phyloP scores from a whole-genome alignment of 129 eudicot species.

The Arctium minus region DNA sequence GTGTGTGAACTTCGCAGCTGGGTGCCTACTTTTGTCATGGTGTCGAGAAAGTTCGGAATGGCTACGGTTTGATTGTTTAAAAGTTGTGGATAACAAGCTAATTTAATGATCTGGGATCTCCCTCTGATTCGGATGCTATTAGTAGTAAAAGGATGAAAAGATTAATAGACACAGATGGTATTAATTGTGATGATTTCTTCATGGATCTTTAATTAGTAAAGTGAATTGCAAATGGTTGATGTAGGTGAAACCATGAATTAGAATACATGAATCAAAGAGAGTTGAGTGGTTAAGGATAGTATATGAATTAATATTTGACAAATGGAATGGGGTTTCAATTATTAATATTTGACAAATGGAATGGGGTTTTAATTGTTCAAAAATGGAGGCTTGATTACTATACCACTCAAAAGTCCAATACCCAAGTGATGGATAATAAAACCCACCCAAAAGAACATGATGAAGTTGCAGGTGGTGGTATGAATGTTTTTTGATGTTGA shows the following conservation, averaged over 20 bases:
- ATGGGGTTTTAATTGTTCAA: too few relatives aligned
- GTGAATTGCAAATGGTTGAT: not conserved
- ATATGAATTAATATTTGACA: not conserved
- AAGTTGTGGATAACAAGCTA: constrained; percentile 21
- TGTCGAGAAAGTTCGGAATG: constrained; percentile 39
- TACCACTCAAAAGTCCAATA: too few relatives aligned
- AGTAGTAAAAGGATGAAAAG: constrained; percentile 21
- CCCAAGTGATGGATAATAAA: too few relatives aligned
- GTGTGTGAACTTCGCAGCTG: constrained; percentile 36
- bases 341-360: too few relatives aligned
- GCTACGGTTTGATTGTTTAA: constrained; percentile 15
- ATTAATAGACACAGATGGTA: not conserved
- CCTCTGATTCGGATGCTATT: constrained; percentile 25
- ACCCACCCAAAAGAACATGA: too few relatives aligned
- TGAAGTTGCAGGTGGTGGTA: too few relatives aligned
- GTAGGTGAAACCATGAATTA: not conserved
- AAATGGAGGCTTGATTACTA: too few relatives aligned
- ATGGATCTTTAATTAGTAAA: constrained; percentile 20
- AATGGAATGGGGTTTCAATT: too few relatives aligned
- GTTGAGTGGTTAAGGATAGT: not conserved
- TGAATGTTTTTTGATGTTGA: too few relatives aligned
- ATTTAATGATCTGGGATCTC: constrained; percentile 47
- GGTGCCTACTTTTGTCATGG: constrained; percentile 40
- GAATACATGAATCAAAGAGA: not conserved
- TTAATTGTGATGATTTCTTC: constrained; percentile 28